Conservation (phyloP, 345 rosid genomes). For the Cardiospermum halicacabum region DNA sequence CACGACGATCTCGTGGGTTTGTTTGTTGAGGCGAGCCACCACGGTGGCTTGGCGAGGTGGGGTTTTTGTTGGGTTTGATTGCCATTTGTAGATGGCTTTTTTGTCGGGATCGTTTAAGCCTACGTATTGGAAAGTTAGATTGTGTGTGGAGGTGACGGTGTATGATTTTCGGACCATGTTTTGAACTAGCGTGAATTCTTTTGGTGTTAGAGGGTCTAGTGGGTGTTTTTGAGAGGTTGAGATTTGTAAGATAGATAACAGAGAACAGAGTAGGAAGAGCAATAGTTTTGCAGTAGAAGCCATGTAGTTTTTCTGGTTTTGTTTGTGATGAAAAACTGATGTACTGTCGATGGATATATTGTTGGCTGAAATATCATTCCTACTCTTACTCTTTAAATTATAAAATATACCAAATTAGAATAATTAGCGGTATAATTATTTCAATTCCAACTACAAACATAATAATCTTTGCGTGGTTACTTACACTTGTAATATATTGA, state of each 20-base stretch:
- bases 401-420: no score
- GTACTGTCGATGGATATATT: no score
- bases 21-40: constrained; percentile 1
- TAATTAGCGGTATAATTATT: no score
- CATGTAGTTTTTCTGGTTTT: not conserved
- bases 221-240: not conserved
- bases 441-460: no score
- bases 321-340: not conserved
- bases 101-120: constrained; percentile 22
- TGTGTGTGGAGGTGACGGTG: not conserved
- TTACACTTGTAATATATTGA: no score
- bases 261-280: not conserved
- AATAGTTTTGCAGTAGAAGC: not conserved
- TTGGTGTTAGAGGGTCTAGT: constrained; percentile 5
- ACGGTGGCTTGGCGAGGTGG: constrained; percentile 12
- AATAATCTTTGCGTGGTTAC: no score
- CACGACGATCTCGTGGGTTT: not conserved
- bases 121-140: constrained; percentile 17
- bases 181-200: constrained; percentile 8
- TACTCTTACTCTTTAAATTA: no score
- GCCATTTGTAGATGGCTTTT: constrained; percentile 10
- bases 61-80: not conserved
- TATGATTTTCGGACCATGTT: not conserved
- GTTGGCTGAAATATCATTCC: no score
- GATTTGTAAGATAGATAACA: not conserved